phyloP scores from a whole-genome alignment of 768 basidiomycete species.

The Pleurotus djamor region DNA sequence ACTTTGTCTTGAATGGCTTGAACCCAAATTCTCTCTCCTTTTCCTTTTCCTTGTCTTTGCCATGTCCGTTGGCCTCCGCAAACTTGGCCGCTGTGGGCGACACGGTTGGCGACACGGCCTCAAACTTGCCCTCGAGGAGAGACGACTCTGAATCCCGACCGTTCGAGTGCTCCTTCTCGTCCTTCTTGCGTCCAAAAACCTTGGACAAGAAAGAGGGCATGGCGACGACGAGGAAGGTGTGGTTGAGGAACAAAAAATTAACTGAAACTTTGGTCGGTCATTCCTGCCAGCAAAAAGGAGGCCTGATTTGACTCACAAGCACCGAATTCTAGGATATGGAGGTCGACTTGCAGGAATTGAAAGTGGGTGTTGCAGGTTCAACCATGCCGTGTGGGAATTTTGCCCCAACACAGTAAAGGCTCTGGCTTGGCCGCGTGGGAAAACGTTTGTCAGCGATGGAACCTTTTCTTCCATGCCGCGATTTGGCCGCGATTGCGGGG shows the following conservation, averaged over 20 bases:
- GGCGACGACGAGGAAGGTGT: constrained; percentile 20
- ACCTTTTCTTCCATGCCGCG: neutral
- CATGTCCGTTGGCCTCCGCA: constrained; percentile 27
- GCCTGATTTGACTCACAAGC: neutral
- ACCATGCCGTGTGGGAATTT: constrained; percentile 7
- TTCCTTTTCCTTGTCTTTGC: constrained; percentile 28
- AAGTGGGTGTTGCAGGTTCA: neutral
- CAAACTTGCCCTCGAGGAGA: constrained; percentile 74
- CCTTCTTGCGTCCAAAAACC: constrained; percentile 75
- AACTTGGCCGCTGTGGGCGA: constrained; percentile 39
- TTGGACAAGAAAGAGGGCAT: constrained; percentile 76
- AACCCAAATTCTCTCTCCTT: constrained; percentile 42
- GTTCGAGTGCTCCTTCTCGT: constrained; percentile 42
- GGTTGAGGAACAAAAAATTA: neutral
- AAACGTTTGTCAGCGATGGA: neutral
- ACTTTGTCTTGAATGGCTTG: constrained; percentile 48
- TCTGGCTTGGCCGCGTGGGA: neutral
- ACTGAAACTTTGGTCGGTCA: neutral
- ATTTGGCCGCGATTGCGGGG: neutral
- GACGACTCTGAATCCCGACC: constrained; percentile 37
- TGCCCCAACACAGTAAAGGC: neutral
- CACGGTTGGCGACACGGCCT: constrained; percentile 55
- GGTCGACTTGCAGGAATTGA: constrained; percentile 3
- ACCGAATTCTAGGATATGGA: constrained; percentile 3
- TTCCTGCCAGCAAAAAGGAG: too few relatives aligned